Base-by-base conservation (phyloP, 805 yeast species). In the Kodamaea fukazawae region DNA sequence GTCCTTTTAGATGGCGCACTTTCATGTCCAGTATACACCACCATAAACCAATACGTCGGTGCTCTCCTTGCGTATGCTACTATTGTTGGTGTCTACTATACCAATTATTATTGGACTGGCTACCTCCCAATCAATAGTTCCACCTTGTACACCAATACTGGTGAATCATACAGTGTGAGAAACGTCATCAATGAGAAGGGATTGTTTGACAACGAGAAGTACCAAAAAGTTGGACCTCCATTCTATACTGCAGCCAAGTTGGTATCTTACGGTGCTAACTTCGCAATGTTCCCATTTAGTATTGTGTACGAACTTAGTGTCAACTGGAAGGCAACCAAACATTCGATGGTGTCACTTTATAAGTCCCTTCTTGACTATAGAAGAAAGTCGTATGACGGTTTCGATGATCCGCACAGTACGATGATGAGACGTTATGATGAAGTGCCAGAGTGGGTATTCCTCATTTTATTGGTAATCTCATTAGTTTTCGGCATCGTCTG, bases 361-460 rank as follows among this genome's bases (percentile, higher is more conserved):
- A 54, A 34, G 27, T 36, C 51, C n/a, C 27, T 58, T 15, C 53
- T 34, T 25, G 33, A 51, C 42, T 45, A 47, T 45, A 43, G 32
- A n/a, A 46, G 46, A 29, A 50, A 53, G 3, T 40, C 56, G n/a
- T 58, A 50, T 35, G 62, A 58, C 12, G 67, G 62, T 1, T 62
- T 53, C 43, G 38, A 57, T 29, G 67, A 62, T 40, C 58, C 67
- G 2, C 62, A 54, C 34, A 46, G 59, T 29, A 51, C 45, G 34
- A 55, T 60, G 58, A 63, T 61, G 67, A 46, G 44, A 22, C 48
- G 51, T 17, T 62, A 62, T 38, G 52, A 49, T 30, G 67, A 62
- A 45, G 65, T 59, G 18, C 66, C 67, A 2, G 66, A 62, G 29
- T 59, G 61, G 60, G 47, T 42, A 4, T 61, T 57, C 43, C 22